phyloP scores from a whole-genome alignment of 495 filamentous ascomycete genomes.

The Amphirosellinia nigrospora region DNA sequence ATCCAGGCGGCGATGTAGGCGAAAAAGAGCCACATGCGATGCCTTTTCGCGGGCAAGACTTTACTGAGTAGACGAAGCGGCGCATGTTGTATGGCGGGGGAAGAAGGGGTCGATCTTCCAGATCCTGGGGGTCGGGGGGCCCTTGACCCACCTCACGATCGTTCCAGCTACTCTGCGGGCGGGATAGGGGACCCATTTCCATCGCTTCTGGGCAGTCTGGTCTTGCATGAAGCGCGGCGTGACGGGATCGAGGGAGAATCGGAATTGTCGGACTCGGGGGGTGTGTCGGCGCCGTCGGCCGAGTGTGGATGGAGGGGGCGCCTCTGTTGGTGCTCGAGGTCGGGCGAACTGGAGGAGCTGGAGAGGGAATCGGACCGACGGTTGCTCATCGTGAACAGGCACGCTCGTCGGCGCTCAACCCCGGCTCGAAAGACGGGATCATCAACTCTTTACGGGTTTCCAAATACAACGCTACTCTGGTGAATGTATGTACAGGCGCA shows the following conservation, averaged over 20 bases:
- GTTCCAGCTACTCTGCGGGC: constrained; percentile 48
- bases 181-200: constrained; percentile 58
- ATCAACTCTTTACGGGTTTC: constrained; percentile 3
- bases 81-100: constrained; percentile 70
- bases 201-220: constrained; percentile 37
- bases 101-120: constrained; percentile 73
- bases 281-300: constrained; percentile 25
- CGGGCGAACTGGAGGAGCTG: constrained; percentile 29
- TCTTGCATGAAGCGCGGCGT: constrained; percentile 52
- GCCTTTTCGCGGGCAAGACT: constrained; percentile 66
- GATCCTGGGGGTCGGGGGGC: constrained; percentile 68
- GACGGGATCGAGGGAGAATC: constrained; percentile 31
- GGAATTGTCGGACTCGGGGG: constrained; percentile 35
- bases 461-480: not conserved
- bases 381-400: constrained; percentile 34
- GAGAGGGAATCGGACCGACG: constrained; percentile 30
- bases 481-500: not conserved
- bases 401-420: constrained; percentile 5
- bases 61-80: constrained; percentile 68
- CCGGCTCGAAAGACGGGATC: not conserved
- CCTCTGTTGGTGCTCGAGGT: constrained; percentile 39
- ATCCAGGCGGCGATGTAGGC: constrained; percentile 73
- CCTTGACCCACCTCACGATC: constrained; percentile 69
- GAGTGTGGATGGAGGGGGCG: constrained; percentile 34
- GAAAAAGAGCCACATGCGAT: constrained; percentile 65